Conservation (phyloP, 345 rosid genomes). For the Heritiera littoralis region DNA sequence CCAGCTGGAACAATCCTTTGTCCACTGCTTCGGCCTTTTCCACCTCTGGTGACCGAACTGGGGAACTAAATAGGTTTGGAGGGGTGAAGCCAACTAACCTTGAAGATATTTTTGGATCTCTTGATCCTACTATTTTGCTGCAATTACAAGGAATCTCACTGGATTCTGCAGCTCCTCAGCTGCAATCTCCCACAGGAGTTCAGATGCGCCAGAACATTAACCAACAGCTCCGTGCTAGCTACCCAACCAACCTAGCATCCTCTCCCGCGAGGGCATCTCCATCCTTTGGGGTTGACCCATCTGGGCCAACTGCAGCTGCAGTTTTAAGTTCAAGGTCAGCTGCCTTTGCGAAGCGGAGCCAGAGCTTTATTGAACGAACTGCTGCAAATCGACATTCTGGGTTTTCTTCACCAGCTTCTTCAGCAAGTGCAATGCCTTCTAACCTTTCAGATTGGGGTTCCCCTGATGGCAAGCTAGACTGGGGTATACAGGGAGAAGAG, state of each 20-base stretch:
- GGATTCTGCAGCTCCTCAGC: conserved; percentile 34
- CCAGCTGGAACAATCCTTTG: conserved; percentile 57
- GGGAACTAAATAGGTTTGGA: conserved; percentile 57
- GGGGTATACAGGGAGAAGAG: conserved; percentile 77
- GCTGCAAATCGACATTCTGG: conserved; percentile 41
- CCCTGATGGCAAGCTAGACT: conserved; percentile 76
- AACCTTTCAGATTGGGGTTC: conserved; percentile 68
- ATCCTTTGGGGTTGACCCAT: conserved; percentile 45
- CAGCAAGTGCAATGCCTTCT: conserved; percentile 34
- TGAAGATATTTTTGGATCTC: conserved; percentile 60
- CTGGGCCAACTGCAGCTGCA: conserved; percentile 45
- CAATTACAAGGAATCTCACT: conserved; percentile 49
- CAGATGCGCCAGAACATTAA: conserved; percentile 52
- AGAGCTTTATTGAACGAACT: conserved; percentile 66
- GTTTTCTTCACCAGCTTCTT: conserved; percentile 40
- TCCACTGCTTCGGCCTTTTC: conserved; percentile 46
- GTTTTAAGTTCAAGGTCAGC: conserved; percentile 56
- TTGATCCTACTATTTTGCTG: conserved; percentile 39
- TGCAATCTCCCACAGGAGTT: conserved; percentile 45
- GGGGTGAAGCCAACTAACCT: conserved; percentile 66
- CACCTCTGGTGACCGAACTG: conserved; percentile 39
- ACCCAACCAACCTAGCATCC: conserved; percentile 46
- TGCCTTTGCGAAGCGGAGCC: conserved; percentile 70
- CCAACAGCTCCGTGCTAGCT: conserved; percentile 54
- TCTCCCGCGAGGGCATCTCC: conserved; percentile 51